phyloP scores from a whole-genome alignment of 2,329 filamentous ascomycete species.

The Cladosporium sp. region DNA sequence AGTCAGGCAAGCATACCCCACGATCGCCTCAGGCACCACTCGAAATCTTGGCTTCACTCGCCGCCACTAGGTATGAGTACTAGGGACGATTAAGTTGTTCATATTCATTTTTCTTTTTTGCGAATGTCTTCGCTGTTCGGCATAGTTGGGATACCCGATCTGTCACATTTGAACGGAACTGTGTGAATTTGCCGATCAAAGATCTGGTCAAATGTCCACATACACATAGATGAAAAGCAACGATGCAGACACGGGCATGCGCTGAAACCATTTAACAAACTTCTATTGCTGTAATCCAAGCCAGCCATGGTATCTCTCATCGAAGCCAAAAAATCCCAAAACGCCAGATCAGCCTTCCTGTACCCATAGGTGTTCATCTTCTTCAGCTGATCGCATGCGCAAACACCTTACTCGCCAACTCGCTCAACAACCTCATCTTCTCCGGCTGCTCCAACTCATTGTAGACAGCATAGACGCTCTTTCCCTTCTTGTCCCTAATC shows the following conservation, averaged over 20 bases:
- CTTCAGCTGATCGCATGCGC: slow-evolving; percentile 66
- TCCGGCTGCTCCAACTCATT: slow-evolving; percentile 81
- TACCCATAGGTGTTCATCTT: background rate
- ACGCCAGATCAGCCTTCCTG: background rate
- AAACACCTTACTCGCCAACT: slow-evolving; percentile 82
- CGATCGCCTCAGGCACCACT: background rate
- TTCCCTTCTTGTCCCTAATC: slow-evolving; percentile 82
- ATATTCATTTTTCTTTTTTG: too few species aligned
- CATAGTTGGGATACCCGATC: too few species aligned
- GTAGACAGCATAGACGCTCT: slow-evolving; percentile 92
- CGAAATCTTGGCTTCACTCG: background rate
- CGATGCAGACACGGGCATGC: too few species aligned
- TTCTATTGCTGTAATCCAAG: background rate
- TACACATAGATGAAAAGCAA: background rate
- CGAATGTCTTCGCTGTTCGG: too few species aligned
- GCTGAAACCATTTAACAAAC: too few species aligned
- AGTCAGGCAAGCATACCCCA: background rate
- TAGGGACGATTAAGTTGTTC: too few species aligned
- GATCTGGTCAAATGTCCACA: too few species aligned
- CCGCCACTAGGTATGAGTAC: too few species aligned
- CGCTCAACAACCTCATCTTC: slow-evolving; percentile 73
- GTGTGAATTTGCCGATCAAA: too few species aligned
- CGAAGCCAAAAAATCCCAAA: background rate
- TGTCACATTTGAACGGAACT: too few species aligned
- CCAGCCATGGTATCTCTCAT: slow-evolving; percentile 4